Evolutionary conservation across 2,329 filamentous ascomycete species (phyloP), one percentile per base, ranked within the genome.

Genomic region (Dothiorella sarmentorum): DNA sequence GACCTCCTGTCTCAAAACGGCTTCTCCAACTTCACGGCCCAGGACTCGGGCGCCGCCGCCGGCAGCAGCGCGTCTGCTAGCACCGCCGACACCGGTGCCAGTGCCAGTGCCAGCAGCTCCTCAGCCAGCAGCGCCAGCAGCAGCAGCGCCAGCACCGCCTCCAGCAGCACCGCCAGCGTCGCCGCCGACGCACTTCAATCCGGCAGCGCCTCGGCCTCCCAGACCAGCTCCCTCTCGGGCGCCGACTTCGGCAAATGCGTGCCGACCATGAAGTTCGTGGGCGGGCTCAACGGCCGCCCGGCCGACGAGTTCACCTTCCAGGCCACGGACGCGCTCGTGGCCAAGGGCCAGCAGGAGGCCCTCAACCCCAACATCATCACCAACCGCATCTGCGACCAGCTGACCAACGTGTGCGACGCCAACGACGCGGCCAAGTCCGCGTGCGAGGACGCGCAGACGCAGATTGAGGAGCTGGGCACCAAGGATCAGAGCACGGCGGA

Each of bases 351-450:
- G 72, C 73, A 84, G 66, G 86, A 88, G 68, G 85, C 85, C 7
- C 77, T 88, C 44, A 88, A 89, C 81, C 85, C 85, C 59, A 82
- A 83, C 76, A 89, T 89, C 77, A 89, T 89, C 77, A 87, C 85
- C 69, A 88, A 87, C 79, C 82, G 85, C 61, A 84, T 89, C 70
- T 85, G 83, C 72, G 85, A 89, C 72, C 84, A 88, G 75, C 79
- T 89, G 60, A 80, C 73, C 68, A 88, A 87, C 73, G 83, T 85
- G 35, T 89, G 86, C 73, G 75, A 76, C 37, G 85, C 85, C 56
- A 85, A 85, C 67, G 77, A 75, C 24, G 84, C 82, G 3, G 86
- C 85, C 56, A 77, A 82, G 63, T 68, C 77, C 11, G 77, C 78
- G 4, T 86, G 82, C 71, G 64, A 70, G 51, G 71, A 73, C 22